phyloP scores from a whole-genome alignment of 768 basidiomycete genomes.

The Pleurotus platypus region DNA sequence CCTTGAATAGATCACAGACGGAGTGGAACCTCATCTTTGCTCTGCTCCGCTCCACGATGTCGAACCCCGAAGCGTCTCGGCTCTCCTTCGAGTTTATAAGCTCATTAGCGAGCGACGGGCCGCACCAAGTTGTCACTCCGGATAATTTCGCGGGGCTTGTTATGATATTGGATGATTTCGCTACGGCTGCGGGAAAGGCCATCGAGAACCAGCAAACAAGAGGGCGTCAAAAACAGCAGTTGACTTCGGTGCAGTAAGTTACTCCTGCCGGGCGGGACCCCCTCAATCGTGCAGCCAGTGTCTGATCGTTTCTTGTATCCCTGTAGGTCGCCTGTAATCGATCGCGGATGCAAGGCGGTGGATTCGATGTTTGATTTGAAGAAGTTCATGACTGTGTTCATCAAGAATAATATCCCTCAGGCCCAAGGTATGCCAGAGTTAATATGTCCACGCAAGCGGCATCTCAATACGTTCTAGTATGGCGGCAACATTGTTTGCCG shows the following conservation, averaged over 20 bases:
- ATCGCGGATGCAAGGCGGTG: slow-evolving; percentile 79
- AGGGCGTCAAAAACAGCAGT: slow-evolving; percentile 45
- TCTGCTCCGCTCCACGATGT: slow-evolving; percentile 78
- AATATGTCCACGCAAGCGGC: slow-evolving; percentile 2
- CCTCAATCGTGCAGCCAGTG: slow-evolving; percentile 19
- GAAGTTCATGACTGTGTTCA: slow-evolving; percentile 56
- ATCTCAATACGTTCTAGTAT: slow-evolving; percentile 38
- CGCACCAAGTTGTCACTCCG: slow-evolving; percentile 53
- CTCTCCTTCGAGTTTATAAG: slow-evolving; percentile 79
- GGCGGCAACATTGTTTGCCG: slow-evolving; percentile 76
- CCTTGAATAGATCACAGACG: slow-evolving; percentile 66
- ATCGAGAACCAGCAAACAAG: slow-evolving; percentile 56
- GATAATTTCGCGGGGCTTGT: slow-evolving; percentile 85
- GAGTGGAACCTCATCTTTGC: slow-evolving; percentile 96
- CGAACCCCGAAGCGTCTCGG: slow-evolving; percentile 85
- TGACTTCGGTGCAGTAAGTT: slow-evolving; percentile 50
- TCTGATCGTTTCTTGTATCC: too few relatives aligned
- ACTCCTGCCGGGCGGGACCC: neutral
- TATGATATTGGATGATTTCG: slow-evolving; percentile 84
- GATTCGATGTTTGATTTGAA: slow-evolving; percentile 77
- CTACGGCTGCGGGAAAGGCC: slow-evolving; percentile 57
- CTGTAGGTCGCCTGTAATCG: slow-evolving; percentile 61
- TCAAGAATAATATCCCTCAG: slow-evolving; percentile 41
- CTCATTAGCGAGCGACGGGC: slow-evolving; percentile 57
- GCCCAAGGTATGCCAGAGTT: slow-evolving; percentile 35